These are phyloP conservation scores for Jacaranda mimosifolia DNA, from an alignment of 257 asterid species.

Conservation along the genomic window DNA sequence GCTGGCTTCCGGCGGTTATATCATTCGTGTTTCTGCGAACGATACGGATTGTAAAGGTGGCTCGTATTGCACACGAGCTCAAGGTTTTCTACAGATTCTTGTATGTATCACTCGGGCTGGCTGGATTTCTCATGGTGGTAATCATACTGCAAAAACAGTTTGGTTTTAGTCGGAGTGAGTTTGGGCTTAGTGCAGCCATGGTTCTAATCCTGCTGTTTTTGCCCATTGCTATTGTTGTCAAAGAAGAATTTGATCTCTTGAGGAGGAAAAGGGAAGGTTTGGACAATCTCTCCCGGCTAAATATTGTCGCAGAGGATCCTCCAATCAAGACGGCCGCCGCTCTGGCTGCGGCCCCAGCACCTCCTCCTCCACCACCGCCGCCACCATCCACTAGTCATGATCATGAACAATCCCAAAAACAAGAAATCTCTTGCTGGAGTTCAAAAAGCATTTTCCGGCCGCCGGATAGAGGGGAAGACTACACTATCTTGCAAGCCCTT, in stretches of 20 bases:
- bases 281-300: neutral
- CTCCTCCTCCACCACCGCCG: neutral
- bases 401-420: neutral
- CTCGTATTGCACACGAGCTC: conserved; percentile 27
- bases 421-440: conserved; percentile 36
- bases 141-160: conserved; percentile 35
- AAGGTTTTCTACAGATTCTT: conserved; percentile 37
- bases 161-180: conserved; percentile 20
- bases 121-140: conserved; percentile 36
- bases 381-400: neutral
- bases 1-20: conserved; percentile 43
- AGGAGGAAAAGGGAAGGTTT: conserved; percentile 7
- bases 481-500: conserved; percentile 43
- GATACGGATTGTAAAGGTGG: conserved; percentile 34
- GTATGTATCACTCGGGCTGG: conserved; percentile 40
- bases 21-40: conserved; percentile 34
- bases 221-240: conserved; percentile 33
- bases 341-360: neutral
- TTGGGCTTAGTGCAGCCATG: neutral
- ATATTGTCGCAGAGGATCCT: neutral
- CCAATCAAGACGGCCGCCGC: too few species aligned
- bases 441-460: conserved; percentile 32
- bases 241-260: conserved; percentile 33
- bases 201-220: conserved; percentile 28
- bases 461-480: conserved; percentile 39